phyloP scores from a whole-genome alignment of 208 protist species.

The Crithidia expoeki region DNA sequence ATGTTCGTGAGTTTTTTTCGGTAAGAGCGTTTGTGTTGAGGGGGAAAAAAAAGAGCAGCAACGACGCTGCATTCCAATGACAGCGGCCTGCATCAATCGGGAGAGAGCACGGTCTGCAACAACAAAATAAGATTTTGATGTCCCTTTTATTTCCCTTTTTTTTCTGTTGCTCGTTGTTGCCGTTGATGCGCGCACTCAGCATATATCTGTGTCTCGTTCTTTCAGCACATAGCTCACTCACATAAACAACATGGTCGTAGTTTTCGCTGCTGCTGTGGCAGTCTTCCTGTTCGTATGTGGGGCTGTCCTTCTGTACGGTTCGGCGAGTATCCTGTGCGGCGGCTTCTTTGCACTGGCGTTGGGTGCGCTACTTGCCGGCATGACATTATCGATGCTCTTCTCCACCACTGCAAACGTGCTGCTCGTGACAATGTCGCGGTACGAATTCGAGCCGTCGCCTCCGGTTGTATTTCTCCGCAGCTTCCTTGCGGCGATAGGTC shows the following conservation, averaged over 20 bases:
- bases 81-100: too few species aligned
- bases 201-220: too few species aligned
- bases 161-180: too few species aligned
- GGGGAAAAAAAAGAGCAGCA: too few species aligned
- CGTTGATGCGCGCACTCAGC: too few species aligned
- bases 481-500: conserved; percentile 54
- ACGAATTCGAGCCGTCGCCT: conserved; percentile 11
- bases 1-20: too few species aligned
- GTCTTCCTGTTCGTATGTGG: conserved; percentile 30
- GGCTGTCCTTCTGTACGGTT: conserved; percentile 40
- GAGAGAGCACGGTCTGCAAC: too few species aligned
- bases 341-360: conserved; percentile 53
- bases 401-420: conserved; percentile 46
- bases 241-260: conserved; percentile 4
- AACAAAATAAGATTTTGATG: too few species aligned
- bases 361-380: conserved; percentile 47
- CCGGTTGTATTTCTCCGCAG: conserved; percentile 41
- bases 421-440: conserved; percentile 15
- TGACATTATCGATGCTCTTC: conserved; percentile 46
- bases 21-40: too few species aligned
- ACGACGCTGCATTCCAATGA: too few species aligned
- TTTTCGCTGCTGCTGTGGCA: conserved; percentile 21
- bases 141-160: too few species aligned
- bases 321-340: conserved; percentile 38
- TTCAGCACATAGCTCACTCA: too few species aligned